phyloP scores from a whole-genome alignment of 768 basidiomycete genomes.

The Grammothele lineata region DNA sequence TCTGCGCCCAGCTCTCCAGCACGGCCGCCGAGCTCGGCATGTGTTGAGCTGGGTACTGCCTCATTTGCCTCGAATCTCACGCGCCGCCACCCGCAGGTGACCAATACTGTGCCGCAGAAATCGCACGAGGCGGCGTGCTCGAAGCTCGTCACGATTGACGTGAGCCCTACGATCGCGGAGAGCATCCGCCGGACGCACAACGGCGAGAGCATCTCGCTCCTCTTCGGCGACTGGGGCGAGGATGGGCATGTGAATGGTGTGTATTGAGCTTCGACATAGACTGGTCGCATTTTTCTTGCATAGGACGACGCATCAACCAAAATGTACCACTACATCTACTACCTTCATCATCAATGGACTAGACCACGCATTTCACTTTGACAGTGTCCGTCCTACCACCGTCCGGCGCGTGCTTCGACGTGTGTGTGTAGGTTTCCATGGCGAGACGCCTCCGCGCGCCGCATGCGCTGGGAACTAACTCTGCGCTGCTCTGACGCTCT shows the following conservation, averaged over 20 bases:
- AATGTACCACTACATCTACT: conserved; percentile 14
- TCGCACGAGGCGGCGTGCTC: conserved; percentile 56
- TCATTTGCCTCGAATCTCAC: background rate
- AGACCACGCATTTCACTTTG: conserved; percentile 4
- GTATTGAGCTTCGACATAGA: conserved; percentile 19
- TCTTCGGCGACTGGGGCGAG: conserved; percentile 83
- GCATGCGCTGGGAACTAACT: background rate
- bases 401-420: too few relatives aligned
- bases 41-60: background rate
- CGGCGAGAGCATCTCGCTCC: conserved; percentile 85
- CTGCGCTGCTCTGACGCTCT: too few relatives aligned
- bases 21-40: background rate
- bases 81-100: conserved; percentile 53
- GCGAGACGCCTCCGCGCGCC: background rate
- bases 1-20: background rate
- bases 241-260: conserved; percentile 22
- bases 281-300: conserved; percentile 8
- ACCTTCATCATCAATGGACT: conserved; percentile 11
- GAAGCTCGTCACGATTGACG: conserved; percentile 87
- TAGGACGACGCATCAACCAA: conserved; percentile 12
- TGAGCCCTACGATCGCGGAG: conserved; percentile 90
- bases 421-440: conserved; percentile 13
- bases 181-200: conserved; percentile 94
- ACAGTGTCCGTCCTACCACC: background rate
- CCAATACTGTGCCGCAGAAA: conserved; percentile 90